phyloP scores from a whole-genome alignment of 306 rosid genomes.

The Medicago truncatula region DNA sequence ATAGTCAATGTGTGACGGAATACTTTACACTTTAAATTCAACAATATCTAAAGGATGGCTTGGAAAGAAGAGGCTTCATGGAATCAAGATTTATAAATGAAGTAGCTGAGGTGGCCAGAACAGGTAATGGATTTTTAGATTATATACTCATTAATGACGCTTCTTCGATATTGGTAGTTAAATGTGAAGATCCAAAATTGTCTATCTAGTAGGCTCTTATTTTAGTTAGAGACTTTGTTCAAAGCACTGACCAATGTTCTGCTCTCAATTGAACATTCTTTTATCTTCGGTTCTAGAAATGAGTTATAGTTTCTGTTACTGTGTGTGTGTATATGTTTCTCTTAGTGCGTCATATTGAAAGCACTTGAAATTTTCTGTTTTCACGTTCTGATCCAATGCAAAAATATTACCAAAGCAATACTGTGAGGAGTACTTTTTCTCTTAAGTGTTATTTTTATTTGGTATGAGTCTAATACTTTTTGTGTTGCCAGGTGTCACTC shows the following conservation, averaged over 20 bases:
- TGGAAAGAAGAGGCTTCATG: conserved; percentile 94
- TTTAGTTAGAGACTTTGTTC: not conserved
- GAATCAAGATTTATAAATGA: conserved; percentile 91
- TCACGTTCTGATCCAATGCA: conserved; percentile 5
- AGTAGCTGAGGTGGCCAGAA: conserved; percentile 85
- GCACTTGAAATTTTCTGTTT: conserved; percentile 4
- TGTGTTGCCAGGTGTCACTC: conserved; percentile 75
- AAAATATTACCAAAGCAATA: not conserved
- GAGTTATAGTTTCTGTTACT: not conserved
- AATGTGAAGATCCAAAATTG: conserved; percentile 2
- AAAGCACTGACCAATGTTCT: conserved; percentile 9
- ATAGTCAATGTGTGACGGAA: no score
- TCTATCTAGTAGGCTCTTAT: conserved; percentile 4
- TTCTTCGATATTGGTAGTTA: conserved; percentile 11
- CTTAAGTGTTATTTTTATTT: not conserved
- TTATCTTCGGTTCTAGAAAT: not conserved
- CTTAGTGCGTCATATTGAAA: not conserved
- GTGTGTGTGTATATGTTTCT: not conserved
- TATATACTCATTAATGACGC: conserved; percentile 14
- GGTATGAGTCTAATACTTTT: not conserved
- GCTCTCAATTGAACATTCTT: conserved; percentile 3
- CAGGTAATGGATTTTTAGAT: conserved; percentile 59
- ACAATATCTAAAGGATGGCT: conserved; percentile 68
- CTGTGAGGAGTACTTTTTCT: not conserved
- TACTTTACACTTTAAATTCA: no score